Percentiles rank a stretch among this genome's conserved stretches.
Conservation (phyloP, 2,329 filamentous ascomycete genomes). For the Lecanicillium sp. region DNA sequence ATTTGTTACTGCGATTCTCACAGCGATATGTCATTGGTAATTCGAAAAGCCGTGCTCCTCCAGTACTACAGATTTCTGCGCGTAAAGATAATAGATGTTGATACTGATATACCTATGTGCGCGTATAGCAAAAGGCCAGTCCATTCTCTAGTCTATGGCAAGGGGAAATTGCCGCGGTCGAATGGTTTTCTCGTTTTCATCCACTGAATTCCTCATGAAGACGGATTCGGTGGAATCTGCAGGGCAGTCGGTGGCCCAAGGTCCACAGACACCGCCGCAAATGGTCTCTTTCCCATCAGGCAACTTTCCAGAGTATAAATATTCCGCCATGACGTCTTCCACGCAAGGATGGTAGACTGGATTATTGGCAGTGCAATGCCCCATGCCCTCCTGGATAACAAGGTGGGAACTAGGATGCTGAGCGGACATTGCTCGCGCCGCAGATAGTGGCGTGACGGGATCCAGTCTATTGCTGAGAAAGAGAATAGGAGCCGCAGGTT, state of each 20-base stretch:
- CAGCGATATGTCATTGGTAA: too few species aligned
- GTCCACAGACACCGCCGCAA: neutral
- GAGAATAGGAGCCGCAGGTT: conserved; percentile 27
- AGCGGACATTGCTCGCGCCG: conserved; percentile 17
- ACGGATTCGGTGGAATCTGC: neutral
- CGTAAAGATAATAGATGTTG: too few species aligned
- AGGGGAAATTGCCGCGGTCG: neutral
- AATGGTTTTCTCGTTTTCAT: neutral
- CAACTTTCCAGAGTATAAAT: neutral
- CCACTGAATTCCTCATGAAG: neutral
- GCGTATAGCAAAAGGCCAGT: too few species aligned
- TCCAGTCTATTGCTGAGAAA: conserved; percentile 30
- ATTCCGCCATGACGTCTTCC: neutral
- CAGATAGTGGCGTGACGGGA: conserved; percentile 30
- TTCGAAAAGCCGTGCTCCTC: too few species aligned
- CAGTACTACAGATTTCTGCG: too few species aligned
- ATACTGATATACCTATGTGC: too few species aligned
- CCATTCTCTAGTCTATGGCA: too few species aligned
- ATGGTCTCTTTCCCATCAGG: neutral
- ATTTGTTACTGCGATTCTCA: too few species aligned
- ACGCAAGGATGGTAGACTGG: neutral
- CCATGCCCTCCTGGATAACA: conserved; percentile 11
- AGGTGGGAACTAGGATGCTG: conserved; percentile 10
- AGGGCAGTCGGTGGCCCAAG: neutral
- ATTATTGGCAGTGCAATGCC: conserved; percentile 6